Evolutionary conservation across 1,139 yeast species (phyloP).

Genomic region (Candida pseudoviswanathii): DNA sequence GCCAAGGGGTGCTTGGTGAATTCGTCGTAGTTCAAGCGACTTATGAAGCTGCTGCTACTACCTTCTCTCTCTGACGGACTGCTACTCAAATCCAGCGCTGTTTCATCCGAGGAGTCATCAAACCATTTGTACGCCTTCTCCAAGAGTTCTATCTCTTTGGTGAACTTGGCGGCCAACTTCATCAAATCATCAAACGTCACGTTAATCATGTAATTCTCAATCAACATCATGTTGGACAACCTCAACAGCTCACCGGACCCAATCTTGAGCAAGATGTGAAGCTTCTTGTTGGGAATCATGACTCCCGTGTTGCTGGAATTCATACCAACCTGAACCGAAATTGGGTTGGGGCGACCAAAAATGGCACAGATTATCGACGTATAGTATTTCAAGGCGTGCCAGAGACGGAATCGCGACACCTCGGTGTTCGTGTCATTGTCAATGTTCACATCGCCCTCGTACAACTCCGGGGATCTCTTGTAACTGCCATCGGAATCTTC

Average conservation of each 20-base stretch:
- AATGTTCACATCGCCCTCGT: constrained; percentile 8
- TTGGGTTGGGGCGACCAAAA: constrained; percentile 59
- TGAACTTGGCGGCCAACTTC: constrained; percentile 42
- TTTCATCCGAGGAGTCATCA: neutral
- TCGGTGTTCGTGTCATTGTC: constrained; percentile 34
- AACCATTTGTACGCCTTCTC: constrained; percentile 17
- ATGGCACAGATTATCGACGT: constrained; percentile 54
- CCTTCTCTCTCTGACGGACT: neutral
- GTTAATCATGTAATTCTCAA: constrained; percentile 53
- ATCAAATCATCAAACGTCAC: constrained; percentile 42
- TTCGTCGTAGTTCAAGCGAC: constrained; percentile 10
- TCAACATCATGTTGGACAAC: constrained; percentile 51
- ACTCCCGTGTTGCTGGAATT: constrained; percentile 19
- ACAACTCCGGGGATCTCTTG: constrained; percentile 4
- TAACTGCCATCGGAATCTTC: constrained; percentile 16
- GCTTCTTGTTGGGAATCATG: constrained; percentile 22
- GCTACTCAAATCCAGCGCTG: neutral
- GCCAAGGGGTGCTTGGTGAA: constrained; percentile 23
- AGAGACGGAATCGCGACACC: constrained; percentile 42
- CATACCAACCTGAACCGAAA: constrained; percentile 51
- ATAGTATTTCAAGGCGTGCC: constrained; percentile 52
- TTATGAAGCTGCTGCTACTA: neutral
- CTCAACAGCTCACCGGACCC: constrained; percentile 54
- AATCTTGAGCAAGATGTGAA: constrained; percentile 38
- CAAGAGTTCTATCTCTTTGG: constrained; percentile 39